Evolutionary conservation across 352 stramenopile species (phyloP).

Genomic region (Phytopythium boreale): DNA sequence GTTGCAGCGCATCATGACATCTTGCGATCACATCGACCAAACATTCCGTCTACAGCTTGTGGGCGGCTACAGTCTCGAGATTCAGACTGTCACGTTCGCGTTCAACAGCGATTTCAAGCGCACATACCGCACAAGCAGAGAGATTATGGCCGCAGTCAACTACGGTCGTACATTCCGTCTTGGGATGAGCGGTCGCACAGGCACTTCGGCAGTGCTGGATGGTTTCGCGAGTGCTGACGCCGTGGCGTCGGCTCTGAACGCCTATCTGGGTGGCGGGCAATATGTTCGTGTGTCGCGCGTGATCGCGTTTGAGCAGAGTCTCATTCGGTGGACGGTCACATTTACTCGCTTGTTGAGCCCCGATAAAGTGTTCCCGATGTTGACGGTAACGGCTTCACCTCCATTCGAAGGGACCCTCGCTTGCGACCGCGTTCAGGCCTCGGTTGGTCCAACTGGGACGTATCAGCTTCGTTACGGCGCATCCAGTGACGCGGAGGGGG

Average conservation of each 20-base stretch:
- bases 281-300: constrained; percentile 30
- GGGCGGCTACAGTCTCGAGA: constrained; percentile 42
- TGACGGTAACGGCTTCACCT: constrained; percentile 25
- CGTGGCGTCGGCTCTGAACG: constrained; percentile 43
- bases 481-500: background rate
- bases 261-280: constrained; percentile 20
- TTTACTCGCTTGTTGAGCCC: constrained; percentile 39
- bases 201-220: constrained; percentile 28
- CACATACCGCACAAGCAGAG: constrained; percentile 29
- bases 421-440: constrained; percentile 8
- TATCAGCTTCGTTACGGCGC: constrained; percentile 46
- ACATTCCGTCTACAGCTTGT: constrained; percentile 35
- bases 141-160: constrained; percentile 22
- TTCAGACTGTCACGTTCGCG: constrained; percentile 42
- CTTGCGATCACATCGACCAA: constrained; percentile 56
- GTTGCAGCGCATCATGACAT: constrained; percentile 63
- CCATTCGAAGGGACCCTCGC: constrained; percentile 45
- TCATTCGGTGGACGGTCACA: constrained; percentile 41
- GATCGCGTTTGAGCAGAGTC: constrained; percentile 22
- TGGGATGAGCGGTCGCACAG: constrained; percentile 11
- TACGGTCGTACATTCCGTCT: constrained; percentile 51
- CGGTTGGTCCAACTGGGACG: constrained; percentile 27
- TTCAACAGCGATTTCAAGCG: constrained; percentile 54
- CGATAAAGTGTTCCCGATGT: constrained; percentile 29
- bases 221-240: constrained; percentile 42